These are phyloP conservation scores for Pseudogymnoascus sp. DNA, from an alignment of 2,329 filamentous ascomycete genomes.

Conservation along the genomic window DNA sequence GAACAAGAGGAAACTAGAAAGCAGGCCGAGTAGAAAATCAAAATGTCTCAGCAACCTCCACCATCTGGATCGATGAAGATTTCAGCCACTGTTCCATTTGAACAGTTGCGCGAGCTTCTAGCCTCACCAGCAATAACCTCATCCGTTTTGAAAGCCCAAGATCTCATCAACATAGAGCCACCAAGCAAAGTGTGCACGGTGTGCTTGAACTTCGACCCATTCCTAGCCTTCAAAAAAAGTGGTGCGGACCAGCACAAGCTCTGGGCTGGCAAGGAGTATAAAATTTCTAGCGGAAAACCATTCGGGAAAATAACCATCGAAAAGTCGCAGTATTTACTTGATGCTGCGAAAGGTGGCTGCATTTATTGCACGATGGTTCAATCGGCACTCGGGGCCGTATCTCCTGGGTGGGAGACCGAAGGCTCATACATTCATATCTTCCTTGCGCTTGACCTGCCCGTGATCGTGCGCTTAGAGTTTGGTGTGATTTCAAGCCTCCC, in stretches of 20 bases:
- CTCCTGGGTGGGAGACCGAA: neutral
- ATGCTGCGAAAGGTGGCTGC: neutral
- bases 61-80: neutral
- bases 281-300: neutral
- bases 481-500: neutral
- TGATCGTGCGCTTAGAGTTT: neutral
- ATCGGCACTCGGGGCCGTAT: neutral
- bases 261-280: neutral
- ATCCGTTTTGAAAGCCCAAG: neutral
- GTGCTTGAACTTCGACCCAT: neutral
- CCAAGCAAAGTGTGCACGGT: neutral
- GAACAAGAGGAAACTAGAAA: neutral
- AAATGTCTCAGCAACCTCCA: neutral
- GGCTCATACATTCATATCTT: neutral
- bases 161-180: neutral
- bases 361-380: neutral
- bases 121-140: neutral
- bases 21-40: neutral
- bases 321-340: neutral
- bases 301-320: neutral
- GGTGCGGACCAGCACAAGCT: neutral
- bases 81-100: neutral
- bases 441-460: neutral
- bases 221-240: neutral
- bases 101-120: neutral